Base-by-base conservation (phyloP, 345 rosid species). In the Odontarrhena argentea region DNA sequence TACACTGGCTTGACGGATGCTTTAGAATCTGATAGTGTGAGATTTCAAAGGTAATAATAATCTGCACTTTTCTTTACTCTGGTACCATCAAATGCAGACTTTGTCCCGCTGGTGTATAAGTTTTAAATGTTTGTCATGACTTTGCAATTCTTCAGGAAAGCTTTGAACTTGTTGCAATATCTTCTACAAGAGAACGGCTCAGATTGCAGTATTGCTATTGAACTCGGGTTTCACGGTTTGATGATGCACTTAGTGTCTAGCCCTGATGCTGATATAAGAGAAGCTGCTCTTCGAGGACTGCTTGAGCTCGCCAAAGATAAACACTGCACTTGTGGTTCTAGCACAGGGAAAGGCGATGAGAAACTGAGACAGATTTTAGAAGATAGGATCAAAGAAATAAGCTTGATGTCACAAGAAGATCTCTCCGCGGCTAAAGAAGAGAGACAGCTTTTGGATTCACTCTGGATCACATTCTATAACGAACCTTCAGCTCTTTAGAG, bases 101-200 rank as follows among this genome's bases (percentile, higher is more conserved):
- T 37, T 22, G 46, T 40, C 26, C 13, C 1, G 9, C 18, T 4
- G 9, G 22, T 35, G 35, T 3, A 0, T 57, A 38, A 35, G 9
- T 7, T 44, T 34, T 1, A 41, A 41, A 60, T 1, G 3, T 10
- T 30, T 14, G 34, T 15, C 30, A 52, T 52, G 53, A 7, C 13
- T 65, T 37, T 30, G 42, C 37, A 8, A 55, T 45, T 69, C 74
- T 68, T 8, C 88, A 92, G 98, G 90, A 93, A 86, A 79, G 94
- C 96, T 41, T 71, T 93, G 58, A 80, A 88, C 79, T 79, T 93
- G 90, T 81, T 90, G 73, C 85, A 85, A 26, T 90, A 90, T 81
- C 87, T 90, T 11, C 72, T 87, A 52, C 87, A 80, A 2, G 97
- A 87, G 78, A 82, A 90, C 64, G 52, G 54, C 9, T 79, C 86